Evolutionary conservation across 345 rosid genomes (phyloP).

Genomic region (Arabidopsis arenosa): DNA sequence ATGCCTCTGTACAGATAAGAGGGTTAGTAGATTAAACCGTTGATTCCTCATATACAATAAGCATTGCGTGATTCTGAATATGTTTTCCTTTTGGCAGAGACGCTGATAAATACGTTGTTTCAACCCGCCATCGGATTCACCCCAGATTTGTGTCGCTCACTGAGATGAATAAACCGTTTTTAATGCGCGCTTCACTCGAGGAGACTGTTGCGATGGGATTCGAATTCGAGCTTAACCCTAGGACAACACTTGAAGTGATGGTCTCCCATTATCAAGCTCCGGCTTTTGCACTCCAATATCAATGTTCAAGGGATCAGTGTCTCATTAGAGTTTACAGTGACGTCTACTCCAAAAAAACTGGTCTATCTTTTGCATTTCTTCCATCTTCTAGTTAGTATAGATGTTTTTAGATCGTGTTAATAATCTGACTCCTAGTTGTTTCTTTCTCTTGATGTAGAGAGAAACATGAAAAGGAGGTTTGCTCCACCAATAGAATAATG

Average conservation of each 20-base stretch:
- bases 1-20: rapidly evolving
- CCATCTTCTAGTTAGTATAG: background rate
- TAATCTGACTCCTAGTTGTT: no score
- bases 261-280: background rate
- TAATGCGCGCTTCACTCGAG: no score
- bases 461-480: no score
- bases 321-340: background rate
- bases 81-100: background rate
- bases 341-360: background rate
- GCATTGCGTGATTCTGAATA: background rate
- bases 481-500: no score
- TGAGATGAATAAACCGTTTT: background rate
- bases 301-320: background rate
- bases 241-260: background rate
- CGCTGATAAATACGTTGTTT: background rate
- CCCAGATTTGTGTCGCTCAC: background rate
- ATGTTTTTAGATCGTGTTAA: no score
- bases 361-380: background rate
- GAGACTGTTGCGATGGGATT: background rate
- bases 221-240: background rate
- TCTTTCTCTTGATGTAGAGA: no score
- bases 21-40: background rate
- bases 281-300: background rate
- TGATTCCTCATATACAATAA: background rate
- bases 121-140: background rate